Conservation (phyloP, 371 early-diverging fungal species). For the Blakeslea trispora region DNA sequence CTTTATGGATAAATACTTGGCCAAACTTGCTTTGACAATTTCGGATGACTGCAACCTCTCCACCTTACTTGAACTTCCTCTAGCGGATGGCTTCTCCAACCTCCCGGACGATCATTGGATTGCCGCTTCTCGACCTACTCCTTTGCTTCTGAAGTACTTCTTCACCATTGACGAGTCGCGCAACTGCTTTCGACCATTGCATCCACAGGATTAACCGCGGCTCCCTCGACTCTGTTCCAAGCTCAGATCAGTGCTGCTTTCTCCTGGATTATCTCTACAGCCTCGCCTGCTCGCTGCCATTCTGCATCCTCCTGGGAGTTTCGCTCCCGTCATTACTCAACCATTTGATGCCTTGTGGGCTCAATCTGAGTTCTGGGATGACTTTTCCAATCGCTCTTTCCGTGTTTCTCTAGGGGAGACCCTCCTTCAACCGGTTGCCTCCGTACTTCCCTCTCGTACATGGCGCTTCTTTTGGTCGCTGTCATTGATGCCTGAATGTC, state of each 20-base stretch:
- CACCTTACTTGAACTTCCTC: not conserved
- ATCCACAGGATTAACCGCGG: not conserved
- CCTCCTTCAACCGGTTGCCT: not conserved
- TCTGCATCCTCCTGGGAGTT: not conserved
- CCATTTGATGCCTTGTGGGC: no score
- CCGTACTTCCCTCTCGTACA: not conserved
- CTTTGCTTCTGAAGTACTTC: not conserved
- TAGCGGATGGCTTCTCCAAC: not conserved
- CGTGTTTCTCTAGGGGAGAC: not conserved
- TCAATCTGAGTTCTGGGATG: no score
- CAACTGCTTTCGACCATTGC: not conserved
- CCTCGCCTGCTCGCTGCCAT: not conserved
- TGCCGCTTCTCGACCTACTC: not conserved
- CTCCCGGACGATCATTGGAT: not conserved
- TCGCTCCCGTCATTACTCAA: not conserved
- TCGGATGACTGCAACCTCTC: not conserved
- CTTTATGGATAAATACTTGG: not conserved
- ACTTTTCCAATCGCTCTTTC: not conserved
- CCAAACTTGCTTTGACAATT: not conserved
- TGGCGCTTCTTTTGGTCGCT: constrained; percentile 1
- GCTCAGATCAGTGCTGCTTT: not conserved
- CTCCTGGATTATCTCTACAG: not conserved
- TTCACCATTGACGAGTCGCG: not conserved
- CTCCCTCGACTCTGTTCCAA: not conserved
- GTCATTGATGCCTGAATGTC: not conserved